These are phyloP conservation scores for Gamsiella multidivaricata DNA, from an alignment of 192 early-diverging fungal species.

Conservation along the genomic window DNA sequence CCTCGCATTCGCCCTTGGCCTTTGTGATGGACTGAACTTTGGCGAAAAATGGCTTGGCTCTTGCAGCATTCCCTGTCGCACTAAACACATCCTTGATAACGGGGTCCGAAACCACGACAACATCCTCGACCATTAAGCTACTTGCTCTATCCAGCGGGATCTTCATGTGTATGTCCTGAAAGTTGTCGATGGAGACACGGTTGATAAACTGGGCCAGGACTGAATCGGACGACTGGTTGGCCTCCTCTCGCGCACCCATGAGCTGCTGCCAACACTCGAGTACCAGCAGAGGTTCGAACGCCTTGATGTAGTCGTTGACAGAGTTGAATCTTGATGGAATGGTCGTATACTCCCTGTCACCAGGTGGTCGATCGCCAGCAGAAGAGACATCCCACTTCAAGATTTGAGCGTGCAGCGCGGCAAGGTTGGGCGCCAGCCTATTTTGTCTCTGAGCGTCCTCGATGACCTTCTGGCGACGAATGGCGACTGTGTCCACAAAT, in stretches of 20 bases:
- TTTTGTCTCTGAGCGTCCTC: constrained; percentile 58
- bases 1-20: constrained; percentile 57
- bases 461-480: constrained; percentile 11
- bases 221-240: constrained; percentile 60
- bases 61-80: constrained; percentile 6
- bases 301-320: constrained; percentile 66
- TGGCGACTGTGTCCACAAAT: constrained; percentile 18
- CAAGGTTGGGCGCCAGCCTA: constrained; percentile 64
- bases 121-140: constrained; percentile 70
- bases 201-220: constrained; percentile 55
- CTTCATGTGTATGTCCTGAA: constrained; percentile 75
- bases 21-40: constrained; percentile 61
- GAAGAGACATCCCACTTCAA: constrained; percentile 70
- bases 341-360: constrained; percentile 30
- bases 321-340: constrained; percentile 73
- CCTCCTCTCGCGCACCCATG: constrained; percentile 74
- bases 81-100: constrained; percentile 49
- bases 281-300: constrained; percentile 86
- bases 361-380: constrained; percentile 67
- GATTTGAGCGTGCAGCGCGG: constrained; percentile 65
- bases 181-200: constrained; percentile 76
- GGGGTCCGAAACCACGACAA: constrained; percentile 69
- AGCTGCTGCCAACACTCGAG: constrained; percentile 91
- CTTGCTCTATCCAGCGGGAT: constrained; percentile 34
- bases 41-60: constrained; percentile 59